A percentile compares a stretch with the other conserved stretches of the same genome.
phyloP scores from a whole-genome alignment of 148 eudicot genomes.

The Fagopyrum homotropicum region DNA sequence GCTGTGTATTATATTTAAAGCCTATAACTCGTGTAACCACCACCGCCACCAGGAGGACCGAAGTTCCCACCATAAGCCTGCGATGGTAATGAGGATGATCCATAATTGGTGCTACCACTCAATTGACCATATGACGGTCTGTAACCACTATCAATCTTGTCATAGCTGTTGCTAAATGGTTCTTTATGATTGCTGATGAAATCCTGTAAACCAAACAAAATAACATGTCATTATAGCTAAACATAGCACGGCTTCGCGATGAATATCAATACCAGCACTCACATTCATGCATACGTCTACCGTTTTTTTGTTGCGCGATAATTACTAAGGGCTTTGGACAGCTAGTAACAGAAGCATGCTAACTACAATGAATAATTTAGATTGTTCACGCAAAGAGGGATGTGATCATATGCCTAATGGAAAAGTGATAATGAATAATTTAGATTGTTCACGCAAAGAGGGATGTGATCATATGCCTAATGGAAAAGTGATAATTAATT shows the following conservation, averaged over 20 bases:
- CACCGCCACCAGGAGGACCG: slow-evolving; percentile 1
- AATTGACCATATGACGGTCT: slow-evolving; percentile 10
- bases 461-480: too few species aligned
- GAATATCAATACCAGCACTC: too few species aligned
- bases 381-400: too few species aligned
- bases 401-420: too few species aligned
- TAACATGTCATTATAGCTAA: background rate
- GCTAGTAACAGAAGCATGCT: too few species aligned
- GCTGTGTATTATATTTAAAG: background rate
- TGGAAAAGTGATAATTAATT: too few species aligned
- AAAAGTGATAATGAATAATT: too few species aligned
- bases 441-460: too few species aligned
- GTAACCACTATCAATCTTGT: slow-evolving; percentile 32
- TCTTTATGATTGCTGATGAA: slow-evolving; percentile 53
- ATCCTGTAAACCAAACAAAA: slow-evolving; percentile 35
- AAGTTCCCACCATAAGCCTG: slow-evolving; percentile 10
- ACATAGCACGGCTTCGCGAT: background rate
- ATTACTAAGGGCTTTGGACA: too few species aligned
- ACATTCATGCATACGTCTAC: too few species aligned
- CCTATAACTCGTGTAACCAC: slow-evolving; percentile 3
- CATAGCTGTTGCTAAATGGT: slow-evolving; percentile 35
- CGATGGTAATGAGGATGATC: slow-evolving; percentile 8
- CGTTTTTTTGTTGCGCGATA: too few species aligned
- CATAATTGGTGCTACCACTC: slow-evolving; percentile 8
- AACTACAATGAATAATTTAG: too few species aligned